Conservation (phyloP, 805 yeast genomes). For the Tetrapisispora nanseiensis region DNA sequence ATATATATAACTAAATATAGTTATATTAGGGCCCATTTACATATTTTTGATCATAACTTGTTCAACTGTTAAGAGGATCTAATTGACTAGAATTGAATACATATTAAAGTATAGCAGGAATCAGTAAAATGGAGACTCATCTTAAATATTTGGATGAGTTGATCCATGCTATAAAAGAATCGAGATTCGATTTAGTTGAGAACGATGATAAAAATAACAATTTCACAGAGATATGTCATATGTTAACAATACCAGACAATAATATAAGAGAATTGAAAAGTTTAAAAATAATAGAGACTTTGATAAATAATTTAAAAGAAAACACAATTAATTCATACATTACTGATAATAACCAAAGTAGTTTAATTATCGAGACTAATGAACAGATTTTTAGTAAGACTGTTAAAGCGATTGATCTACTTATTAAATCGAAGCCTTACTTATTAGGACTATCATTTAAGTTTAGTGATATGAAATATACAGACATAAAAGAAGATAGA, state of each 20-base stretch:
- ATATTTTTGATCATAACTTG: too few relatives aligned
- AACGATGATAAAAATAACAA: background rate
- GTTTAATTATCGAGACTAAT: conserved; percentile 7
- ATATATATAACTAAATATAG: too few relatives aligned
- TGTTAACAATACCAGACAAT: background rate
- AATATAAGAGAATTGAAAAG: conserved; percentile 11
- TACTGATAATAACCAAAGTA: conserved; percentile 2
- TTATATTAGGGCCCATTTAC: too few relatives aligned
- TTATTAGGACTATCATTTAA: conserved; percentile 5
- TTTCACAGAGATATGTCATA: background rate
- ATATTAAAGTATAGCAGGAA: too few relatives aligned
- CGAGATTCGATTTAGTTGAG: conserved; percentile 1
- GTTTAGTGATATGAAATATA: background rate
- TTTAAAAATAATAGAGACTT: conserved; percentile 14
- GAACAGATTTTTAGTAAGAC: conserved; percentile 21
- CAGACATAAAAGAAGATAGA: background rate
- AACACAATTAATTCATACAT: background rate
- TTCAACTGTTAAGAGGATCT: too few relatives aligned
- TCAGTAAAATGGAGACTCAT: conserved; percentile 20
- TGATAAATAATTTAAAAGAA: conserved; percentile 15
- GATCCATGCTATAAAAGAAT: conserved; percentile 20
- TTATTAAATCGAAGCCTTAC: conserved; percentile 17
- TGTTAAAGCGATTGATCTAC: conserved; percentile 20
- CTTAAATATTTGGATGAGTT: conserved; percentile 25
- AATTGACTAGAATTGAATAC: too few relatives aligned